Conservation (phyloP, 139 green algal species). For the Nannochloris sp. region DNA sequence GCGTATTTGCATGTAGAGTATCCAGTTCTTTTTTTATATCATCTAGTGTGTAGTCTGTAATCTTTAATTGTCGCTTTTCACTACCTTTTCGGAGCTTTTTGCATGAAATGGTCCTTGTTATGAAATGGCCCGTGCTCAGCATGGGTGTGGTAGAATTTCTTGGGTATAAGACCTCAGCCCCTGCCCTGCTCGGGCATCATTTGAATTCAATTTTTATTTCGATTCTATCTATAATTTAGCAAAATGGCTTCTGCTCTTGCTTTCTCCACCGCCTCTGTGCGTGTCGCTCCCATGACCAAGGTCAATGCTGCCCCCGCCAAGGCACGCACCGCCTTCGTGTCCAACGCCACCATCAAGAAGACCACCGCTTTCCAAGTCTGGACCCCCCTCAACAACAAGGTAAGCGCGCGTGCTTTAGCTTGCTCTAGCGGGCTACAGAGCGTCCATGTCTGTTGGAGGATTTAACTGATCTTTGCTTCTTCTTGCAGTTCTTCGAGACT, state of each 20-base stretch:
- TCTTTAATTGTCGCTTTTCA: neutral
- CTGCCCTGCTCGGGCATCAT: too few relatives aligned
- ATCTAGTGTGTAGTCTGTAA: neutral
- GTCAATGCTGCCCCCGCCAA: constrained; percentile 19
- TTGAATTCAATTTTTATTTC: too few relatives aligned
- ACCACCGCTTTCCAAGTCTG: constrained; percentile 23
- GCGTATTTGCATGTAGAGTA: neutral
- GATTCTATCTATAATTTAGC: too few relatives aligned
- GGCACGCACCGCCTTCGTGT: constrained; percentile 19
- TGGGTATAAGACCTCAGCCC: too few relatives aligned
- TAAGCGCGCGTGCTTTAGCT: neutral
- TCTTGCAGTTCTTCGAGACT: constrained; percentile 86
- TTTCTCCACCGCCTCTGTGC: constrained; percentile 6
- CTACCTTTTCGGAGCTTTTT: neutral
- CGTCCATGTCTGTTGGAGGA: neutral
- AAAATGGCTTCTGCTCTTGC: constrained; percentile 26
- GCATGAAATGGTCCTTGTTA: neutral
- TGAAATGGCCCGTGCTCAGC: neutral
- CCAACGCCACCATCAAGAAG: constrained; percentile 29
- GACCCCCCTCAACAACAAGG: constrained; percentile 47
- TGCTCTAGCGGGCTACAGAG: neutral
- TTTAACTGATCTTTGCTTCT: neutral
- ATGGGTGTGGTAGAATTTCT: too few relatives aligned
- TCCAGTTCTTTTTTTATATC: neutral
- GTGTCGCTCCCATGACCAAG: constrained; percentile 3